phyloP scores from a whole-genome alignment of 371 early-diverging fungal species.

The Mortierella polycephala region DNA sequence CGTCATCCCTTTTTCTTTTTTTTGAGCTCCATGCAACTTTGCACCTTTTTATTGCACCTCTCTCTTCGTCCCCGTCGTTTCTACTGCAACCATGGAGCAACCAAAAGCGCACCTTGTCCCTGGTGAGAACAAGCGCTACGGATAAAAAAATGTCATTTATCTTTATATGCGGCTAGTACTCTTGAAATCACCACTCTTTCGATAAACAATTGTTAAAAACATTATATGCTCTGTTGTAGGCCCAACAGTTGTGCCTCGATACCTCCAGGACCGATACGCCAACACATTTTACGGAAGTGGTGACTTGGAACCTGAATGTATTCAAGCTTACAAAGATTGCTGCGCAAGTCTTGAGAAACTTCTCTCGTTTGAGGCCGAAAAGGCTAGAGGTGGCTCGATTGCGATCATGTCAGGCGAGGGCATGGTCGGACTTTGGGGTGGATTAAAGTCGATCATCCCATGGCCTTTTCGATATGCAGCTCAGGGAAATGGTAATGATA shows the following conservation, averaged over 20 bases:
- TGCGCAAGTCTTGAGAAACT: slow-evolving; percentile 15
- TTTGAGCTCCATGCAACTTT: no score
- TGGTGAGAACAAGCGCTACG: slow-evolving; percentile 11
- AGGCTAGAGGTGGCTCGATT: slow-evolving; percentile 21
- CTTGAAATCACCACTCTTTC: neutral
- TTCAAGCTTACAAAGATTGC: slow-evolving; percentile 22
- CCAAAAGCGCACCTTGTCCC: slow-evolving; percentile 40
- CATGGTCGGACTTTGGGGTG: slow-evolving; percentile 50
- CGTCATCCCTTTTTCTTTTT: no score
- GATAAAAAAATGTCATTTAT: neutral
- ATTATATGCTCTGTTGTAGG: slow-evolving; percentile 11
- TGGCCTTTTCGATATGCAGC: slow-evolving; percentile 35
- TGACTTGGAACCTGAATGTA: slow-evolving; percentile 31
- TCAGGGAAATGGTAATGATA: neutral
- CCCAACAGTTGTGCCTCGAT: slow-evolving; percentile 35
- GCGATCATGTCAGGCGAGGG: slow-evolving; percentile 51
- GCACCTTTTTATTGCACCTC: neutral
- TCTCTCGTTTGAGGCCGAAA: slow-evolving; percentile 17
- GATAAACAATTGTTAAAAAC: neutral
- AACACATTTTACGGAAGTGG: slow-evolving; percentile 49
- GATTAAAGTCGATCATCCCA: slow-evolving; percentile 46
- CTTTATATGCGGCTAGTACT: neutral
- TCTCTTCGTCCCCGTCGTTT: neutral
- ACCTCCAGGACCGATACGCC: slow-evolving; percentile 26
- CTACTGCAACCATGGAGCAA: slow-evolving; percentile 15